Conservation (phyloP, 2,329 filamentous ascomycete genomes). For the Calonectria crousiana region DNA sequence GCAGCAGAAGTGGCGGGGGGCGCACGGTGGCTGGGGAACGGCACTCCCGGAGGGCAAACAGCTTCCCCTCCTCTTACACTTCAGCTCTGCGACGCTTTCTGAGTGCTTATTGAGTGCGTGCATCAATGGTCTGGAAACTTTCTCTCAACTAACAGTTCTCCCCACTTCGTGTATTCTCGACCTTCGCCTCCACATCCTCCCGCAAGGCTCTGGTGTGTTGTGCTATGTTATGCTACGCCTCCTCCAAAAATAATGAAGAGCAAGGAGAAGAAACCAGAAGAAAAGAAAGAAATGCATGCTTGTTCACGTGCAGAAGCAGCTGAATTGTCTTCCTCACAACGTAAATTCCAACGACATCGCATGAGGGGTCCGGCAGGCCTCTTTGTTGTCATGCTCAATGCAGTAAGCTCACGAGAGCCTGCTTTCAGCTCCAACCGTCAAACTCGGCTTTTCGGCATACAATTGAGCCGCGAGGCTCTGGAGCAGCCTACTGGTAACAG, state of each 20-base stretch:
- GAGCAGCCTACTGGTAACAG: not conserved
- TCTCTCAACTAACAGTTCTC: not conserved
- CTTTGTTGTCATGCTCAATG: not conserved
- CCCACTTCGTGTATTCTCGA: not conserved
- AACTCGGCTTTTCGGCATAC: slow-evolving; percentile 2
- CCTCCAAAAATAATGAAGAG: not conserved
- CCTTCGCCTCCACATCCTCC: not conserved
- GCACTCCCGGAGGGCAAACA: not conserved
- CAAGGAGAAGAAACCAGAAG: no score
- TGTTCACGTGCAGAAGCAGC: not conserved
- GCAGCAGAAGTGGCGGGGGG: not conserved
- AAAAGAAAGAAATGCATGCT: no score
- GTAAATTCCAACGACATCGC: not conserved
- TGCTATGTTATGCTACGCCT: not conserved
- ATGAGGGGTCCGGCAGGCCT: not conserved
- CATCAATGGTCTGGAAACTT: slow-evolving; percentile 4
- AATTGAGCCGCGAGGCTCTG: slow-evolving; percentile 1
- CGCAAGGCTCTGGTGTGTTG: not conserved
- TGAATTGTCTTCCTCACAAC: not conserved
- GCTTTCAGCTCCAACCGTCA: not conserved
- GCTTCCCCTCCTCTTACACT: not conserved
- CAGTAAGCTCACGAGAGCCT: slow-evolving; percentile 6
- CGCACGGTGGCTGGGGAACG: slow-evolving; percentile 5
- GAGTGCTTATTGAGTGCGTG: not conserved
- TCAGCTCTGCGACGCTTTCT: not conserved